These are phyloP conservation scores for Populus tomentosa DNA, from an alignment of 441 rosid species.

Conservation along the genomic window DNA sequence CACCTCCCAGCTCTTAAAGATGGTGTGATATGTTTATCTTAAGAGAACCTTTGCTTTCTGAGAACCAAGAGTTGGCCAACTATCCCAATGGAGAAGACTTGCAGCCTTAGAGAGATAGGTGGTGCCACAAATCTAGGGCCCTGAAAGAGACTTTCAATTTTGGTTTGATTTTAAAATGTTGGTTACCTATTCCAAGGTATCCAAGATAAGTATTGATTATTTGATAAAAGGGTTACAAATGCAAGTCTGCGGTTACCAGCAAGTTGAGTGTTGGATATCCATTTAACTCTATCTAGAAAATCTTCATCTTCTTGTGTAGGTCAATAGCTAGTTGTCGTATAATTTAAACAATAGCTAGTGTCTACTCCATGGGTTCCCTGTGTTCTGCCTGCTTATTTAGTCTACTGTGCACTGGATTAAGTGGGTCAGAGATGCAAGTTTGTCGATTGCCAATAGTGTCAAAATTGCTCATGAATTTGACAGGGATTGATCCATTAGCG, in stretches of 20 bases:
- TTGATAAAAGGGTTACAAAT: not conserved
- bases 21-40: not conserved
- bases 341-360: not conserved
- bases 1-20: not conserved
- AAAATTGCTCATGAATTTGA: not conserved
- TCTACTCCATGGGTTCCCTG: not conserved
- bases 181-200: not conserved
- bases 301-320: not conserved
- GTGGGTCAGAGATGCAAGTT: not conserved
- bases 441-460: not conserved
- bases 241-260: not conserved
- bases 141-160: not conserved
- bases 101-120: not conserved
- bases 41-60: not conserved
- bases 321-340: not conserved
- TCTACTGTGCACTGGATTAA: not conserved
- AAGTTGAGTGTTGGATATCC: not conserved
- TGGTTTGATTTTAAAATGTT: not conserved
- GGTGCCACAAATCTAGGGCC: not conserved
- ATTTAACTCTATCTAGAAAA: not conserved
- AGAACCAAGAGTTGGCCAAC: not conserved
- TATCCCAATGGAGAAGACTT: not conserved
- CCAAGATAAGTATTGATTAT: not conserved
- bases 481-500: not conserved
- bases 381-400: not conserved